phyloP scores from a whole-genome alignment of 768 basidiomycete species.

The Infundibulicybe gibba region DNA sequence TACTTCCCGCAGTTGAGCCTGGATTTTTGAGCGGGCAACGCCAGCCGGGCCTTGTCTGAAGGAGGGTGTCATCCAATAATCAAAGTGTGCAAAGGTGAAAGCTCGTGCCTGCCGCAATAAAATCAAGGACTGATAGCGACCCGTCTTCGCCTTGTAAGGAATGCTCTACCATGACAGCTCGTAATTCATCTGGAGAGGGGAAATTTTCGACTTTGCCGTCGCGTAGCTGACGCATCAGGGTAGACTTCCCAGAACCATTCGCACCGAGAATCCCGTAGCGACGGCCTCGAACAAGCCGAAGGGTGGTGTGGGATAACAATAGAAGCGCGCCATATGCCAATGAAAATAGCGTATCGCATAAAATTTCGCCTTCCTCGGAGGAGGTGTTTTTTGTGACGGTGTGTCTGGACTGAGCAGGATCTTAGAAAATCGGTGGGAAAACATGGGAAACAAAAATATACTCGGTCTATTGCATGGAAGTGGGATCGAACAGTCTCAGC shows the following conservation, averaged over 20 bases:
- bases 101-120: slow-evolving; percentile 75
- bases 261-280: slow-evolving; percentile 94
- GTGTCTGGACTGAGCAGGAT: slow-evolving; percentile 50
- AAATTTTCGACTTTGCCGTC: slow-evolving; percentile 97
- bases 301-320: slow-evolving; percentile 88
- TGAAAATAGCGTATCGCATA: slow-evolving; percentile 93
- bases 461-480: slow-evolving; percentile 77
- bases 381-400: slow-evolving; percentile 35
- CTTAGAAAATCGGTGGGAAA: not conserved
- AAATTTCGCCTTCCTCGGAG: slow-evolving; percentile 75
- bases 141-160: slow-evolving; percentile 92
- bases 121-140: slow-evolving; percentile 79
- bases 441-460: slow-evolving; percentile 19
- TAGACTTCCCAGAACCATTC: slow-evolving; percentile 97
- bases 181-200: slow-evolving; percentile 81
- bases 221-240: slow-evolving; percentile 91
- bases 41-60: slow-evolving; percentile 59
- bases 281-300: slow-evolving; percentile 85
- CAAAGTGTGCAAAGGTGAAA: slow-evolving; percentile 4
- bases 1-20: slow-evolving; percentile 77
- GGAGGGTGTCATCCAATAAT: not conserved
- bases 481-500: slow-evolving; percentile 64
- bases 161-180: slow-evolving; percentile 97
- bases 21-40: slow-evolving; percentile 68
- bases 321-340: slow-evolving; percentile 94